A percentile compares a stretch with the other conserved stretches of the same genome.
These are phyloP conservation scores for Xerocomellus dryophilus DNA, from an alignment of 768 basidiomycete genomes.

Conservation along the genomic window DNA sequence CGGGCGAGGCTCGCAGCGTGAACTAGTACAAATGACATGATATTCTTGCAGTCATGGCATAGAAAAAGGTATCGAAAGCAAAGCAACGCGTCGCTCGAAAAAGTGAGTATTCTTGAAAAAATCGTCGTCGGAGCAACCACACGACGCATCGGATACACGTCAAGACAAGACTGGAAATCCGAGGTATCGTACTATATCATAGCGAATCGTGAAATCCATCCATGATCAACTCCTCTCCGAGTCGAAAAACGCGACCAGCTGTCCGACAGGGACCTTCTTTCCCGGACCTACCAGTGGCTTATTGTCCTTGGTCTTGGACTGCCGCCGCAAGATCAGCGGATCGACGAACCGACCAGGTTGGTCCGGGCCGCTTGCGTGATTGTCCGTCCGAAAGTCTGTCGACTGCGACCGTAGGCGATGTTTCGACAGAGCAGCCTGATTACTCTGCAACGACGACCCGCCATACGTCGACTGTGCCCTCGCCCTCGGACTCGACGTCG, in stretches of 20 bases:
- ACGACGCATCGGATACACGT: background rate
- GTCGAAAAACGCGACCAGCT: conserved; percentile 85
- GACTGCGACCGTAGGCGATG: conserved; percentile 41
- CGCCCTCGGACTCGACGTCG: conserved; percentile 29
- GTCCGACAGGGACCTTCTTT: conserved; percentile 69
- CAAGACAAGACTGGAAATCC: background rate
- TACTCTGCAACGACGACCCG: conserved; percentile 28
- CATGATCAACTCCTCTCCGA: conserved; percentile 22
- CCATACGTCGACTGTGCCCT: conserved; percentile 64
- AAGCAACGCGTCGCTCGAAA: background rate
- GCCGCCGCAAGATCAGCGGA: conserved; percentile 66
- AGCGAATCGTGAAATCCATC: background rate
- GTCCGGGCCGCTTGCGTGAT: conserved; percentile 11
- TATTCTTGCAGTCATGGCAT: background rate
- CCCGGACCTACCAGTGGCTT: conserved; percentile 36
- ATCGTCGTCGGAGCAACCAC: background rate
- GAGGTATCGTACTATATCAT: background rate
- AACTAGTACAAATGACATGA: conserved; percentile 1
- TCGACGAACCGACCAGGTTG: conserved; percentile 61
- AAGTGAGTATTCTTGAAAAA: background rate
- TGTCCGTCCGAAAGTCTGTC: conserved; percentile 31
- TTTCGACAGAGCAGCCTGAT: conserved; percentile 24
- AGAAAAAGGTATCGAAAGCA: background rate
- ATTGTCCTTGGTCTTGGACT: conserved; percentile 47
- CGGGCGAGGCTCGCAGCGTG: no score